Evolutionary conservation across 257 asterid genomes (phyloP).

Genomic region (Voacanga thouarsii): DNA sequence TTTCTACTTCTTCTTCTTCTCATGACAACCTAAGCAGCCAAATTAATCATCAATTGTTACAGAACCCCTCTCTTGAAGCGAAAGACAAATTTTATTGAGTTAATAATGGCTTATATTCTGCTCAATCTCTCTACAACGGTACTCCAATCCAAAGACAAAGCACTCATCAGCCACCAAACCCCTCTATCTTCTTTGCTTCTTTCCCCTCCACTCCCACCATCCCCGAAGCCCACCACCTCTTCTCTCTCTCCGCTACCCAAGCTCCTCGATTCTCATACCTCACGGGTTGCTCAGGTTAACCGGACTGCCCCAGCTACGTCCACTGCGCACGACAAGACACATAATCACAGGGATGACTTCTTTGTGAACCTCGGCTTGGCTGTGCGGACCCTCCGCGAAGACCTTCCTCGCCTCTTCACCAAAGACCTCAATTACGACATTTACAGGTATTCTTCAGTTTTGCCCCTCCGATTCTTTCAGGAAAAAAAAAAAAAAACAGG

Average conservation of each 20-base stretch:
- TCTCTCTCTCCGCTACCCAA: constrained; percentile 29
- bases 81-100: too few species aligned
- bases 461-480: not conserved
- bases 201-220: constrained; percentile 4
- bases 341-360: constrained; percentile 52
- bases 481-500: not conserved
- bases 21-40: not conserved
- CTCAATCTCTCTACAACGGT: constrained; percentile 61
- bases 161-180: constrained; percentile 28
- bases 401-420: constrained; percentile 64
- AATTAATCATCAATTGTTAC: too few species aligned
- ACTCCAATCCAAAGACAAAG: constrained; percentile 43
- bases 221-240: constrained; percentile 14
- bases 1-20: not conserved
- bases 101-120: constrained; percentile 65
- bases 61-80: too few species aligned
- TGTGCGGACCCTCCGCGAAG: constrained; percentile 88
- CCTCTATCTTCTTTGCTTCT: not conserved
- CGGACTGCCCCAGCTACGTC: constrained; percentile 23
- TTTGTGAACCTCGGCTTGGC: constrained; percentile 82
- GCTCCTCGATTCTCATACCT: constrained; percentile 38
- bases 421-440: constrained; percentile 80
- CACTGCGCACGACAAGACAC: constrained; percentile 38
- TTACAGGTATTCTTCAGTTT: constrained; percentile 47
- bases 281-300: constrained; percentile 43